These are phyloP conservation scores for Salicornia ramosissima DNA, from an alignment of 148 eudicot species.

Conservation along the genomic window DNA sequence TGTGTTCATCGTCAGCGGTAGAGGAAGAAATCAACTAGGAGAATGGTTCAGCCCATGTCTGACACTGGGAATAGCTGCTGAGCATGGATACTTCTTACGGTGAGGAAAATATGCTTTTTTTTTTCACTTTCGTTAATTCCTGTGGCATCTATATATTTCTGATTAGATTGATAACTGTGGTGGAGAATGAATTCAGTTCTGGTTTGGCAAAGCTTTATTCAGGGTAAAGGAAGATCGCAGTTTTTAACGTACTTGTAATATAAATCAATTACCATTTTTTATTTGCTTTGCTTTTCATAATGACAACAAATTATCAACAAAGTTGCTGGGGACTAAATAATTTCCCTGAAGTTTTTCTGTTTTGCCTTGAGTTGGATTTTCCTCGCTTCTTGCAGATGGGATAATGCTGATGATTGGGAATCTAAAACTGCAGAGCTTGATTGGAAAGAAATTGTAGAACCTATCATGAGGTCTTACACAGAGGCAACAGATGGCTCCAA, in stretches of 20 bases:
- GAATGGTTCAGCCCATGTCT: constrained; percentile 75
- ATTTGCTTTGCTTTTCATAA: background rate
- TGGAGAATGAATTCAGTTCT: background rate
- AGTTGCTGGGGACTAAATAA: background rate
- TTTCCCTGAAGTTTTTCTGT: background rate
- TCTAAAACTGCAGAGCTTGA: constrained; percentile 44
- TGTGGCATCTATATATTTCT: background rate
- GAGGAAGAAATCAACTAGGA: constrained; percentile 48
- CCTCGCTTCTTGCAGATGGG: constrained; percentile 47
- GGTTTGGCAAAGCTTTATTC: background rate
- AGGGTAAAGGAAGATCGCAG: background rate
- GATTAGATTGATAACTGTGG: background rate
- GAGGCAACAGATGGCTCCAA: constrained; percentile 85
- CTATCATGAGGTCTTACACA: constrained; percentile 60
- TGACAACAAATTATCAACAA: background rate
- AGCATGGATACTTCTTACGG: constrained; percentile 76
- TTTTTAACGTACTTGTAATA: background rate
- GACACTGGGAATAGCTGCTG: constrained; percentile 62
- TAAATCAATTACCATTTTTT: background rate
- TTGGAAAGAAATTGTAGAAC: constrained; percentile 84
- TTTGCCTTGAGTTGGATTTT: background rate
- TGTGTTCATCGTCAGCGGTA: constrained; percentile 65
- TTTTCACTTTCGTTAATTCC: background rate
- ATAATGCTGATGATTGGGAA: constrained; percentile 54
- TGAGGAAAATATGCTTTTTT: constrained; percentile 10